phyloP scores from a whole-genome alignment of 2,329 filamentous ascomycete species.

The Paecilomyces niveus region DNA sequence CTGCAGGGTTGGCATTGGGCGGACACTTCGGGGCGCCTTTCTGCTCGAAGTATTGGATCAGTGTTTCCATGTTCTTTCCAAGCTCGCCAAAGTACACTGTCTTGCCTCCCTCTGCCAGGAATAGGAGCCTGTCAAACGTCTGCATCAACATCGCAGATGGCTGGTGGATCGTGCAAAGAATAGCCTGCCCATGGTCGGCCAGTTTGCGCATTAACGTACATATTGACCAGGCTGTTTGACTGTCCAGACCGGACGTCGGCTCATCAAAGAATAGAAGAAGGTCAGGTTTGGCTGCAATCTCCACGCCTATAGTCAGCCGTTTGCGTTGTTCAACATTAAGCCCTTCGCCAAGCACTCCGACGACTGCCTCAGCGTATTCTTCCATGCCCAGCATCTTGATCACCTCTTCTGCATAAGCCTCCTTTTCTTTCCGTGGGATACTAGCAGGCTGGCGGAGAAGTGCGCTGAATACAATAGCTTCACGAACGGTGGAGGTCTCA shows the following conservation, averaged over 20 bases:
- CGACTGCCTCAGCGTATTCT: conserved; percentile 83
- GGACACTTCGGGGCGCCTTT: conserved; percentile 57
- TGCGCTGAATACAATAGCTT: conserved; percentile 81
- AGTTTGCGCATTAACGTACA: conserved; percentile 81
- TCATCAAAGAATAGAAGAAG: conserved; percentile 90
- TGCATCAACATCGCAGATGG: conserved; percentile 92
- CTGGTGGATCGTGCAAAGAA: conserved; percentile 96
- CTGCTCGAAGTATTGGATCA: conserved; percentile 58
- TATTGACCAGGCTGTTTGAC: conserved; percentile 90
- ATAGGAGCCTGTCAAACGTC: conserved; percentile 62
- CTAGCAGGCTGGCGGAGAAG: conserved; percentile 74
- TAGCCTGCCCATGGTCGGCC: conserved; percentile 80
- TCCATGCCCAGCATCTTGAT: conserved; percentile 89
- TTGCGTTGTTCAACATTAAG: conserved; percentile 59
- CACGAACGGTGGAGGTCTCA: conserved; percentile 75
- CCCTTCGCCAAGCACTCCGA: conserved; percentile 82
- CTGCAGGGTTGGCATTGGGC: conserved; percentile 62
- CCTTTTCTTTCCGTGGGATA: conserved; percentile 65
- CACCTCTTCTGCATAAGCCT: conserved; percentile 82
- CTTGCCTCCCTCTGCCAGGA: conserved; percentile 58
- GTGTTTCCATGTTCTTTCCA: conserved; percentile 50
- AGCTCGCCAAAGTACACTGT: conserved; percentile 66
- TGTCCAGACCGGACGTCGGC: conserved; percentile 88
- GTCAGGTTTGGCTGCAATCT: conserved; percentile 84
- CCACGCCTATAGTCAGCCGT: conserved; percentile 90